Base-by-base conservation (phyloP, 495 filamentous ascomycete genomes). In the Penicillium pulvis region DNA sequence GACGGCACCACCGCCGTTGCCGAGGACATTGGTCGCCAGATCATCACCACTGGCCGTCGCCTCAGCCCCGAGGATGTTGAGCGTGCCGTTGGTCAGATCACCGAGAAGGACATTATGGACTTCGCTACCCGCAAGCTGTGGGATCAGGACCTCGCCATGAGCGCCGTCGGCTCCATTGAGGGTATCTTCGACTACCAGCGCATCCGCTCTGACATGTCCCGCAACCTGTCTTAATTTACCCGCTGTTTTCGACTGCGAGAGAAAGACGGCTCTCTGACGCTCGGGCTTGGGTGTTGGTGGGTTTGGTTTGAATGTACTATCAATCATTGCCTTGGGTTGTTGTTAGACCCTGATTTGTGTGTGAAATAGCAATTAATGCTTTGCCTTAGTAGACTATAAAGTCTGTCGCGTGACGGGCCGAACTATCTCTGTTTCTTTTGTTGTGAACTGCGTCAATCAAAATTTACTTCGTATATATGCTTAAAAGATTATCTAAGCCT, bases 21-120 rank as follows among this genome's bases (percentile, higher is more conserved):
- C 46, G 94, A 99, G 82, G 94, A 99, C 73, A 97, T 99, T 69
- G 94, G 94, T 64, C 90, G 94, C 66, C 94, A 99, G 78, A 91
- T 98, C 78, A 87, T 99, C 79, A 98, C 92, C 57, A 98, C 94
- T 39, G 94, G 94, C 71, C 87, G 94, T 59, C 85, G 94, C 48
- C 88, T 95, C 85, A 85, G 76, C 71, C 88, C 94, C 59, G 89
- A 91, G 70, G 94, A 99, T 82, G 92, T 99, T 53, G 94, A 99
- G 83, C 84, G 88, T 59, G 84, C 89, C 54, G 90, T 99, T 60
- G 85, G 91, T 62, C 81, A 76, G 56, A 90, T 98, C 67, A 93
- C 93, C 53, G 91, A 90, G 81, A 95, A 97, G 86, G 92, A 99
- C 63, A 91, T 99, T 48, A 95, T 95, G 87, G 84, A 88, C 62